phyloP scores from a whole-genome alignment of 2,329 filamentous ascomycete species.

The Lachnellula suecica region DNA sequence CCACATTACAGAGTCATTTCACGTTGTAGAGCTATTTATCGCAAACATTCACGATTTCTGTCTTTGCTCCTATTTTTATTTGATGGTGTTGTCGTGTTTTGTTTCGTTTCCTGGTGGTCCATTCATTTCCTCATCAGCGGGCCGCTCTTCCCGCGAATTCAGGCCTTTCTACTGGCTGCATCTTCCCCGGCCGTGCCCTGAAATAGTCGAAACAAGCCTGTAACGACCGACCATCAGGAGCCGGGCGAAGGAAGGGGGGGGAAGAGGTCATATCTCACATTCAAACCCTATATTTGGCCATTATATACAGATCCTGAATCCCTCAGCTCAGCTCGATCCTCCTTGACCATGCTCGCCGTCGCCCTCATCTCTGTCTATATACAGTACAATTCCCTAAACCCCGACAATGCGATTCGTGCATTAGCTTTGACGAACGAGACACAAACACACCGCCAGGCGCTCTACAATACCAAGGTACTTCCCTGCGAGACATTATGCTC shows the following conservation, averaged over 20 bases:
- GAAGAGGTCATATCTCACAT: not conserved
- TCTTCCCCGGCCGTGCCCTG: slow-evolving; percentile 3
- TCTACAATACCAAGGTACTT: slow-evolving; percentile 20
- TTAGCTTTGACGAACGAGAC: slow-evolving; percentile 16
- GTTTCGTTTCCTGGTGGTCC: not conserved
- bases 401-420: slow-evolving; percentile 17
- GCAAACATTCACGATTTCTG: not conserved
- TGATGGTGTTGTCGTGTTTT: not conserved
- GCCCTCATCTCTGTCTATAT: slow-evolving; percentile 2
- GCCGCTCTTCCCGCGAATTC: not conserved
- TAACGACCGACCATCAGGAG: too few species aligned
- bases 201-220: slow-evolving; percentile 22
- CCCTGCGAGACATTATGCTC: slow-evolving; percentile 7
- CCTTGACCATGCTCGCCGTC: slow-evolving; percentile 19
- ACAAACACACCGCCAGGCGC: slow-evolving; percentile 21
- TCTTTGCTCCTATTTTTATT: too few species aligned
- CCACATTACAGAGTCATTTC: not conserved
- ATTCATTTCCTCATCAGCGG: not conserved
- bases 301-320: too few species aligned
- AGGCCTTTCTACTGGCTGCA: not conserved
- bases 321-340: too few species aligned
- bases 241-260: not conserved
- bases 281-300: too few species aligned
- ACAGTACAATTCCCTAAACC: slow-evolving; percentile 4
- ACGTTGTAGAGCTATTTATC: not conserved